phyloP scores from a whole-genome alignment of 345 rosid species.

The Xanthoceras sorbifolium region DNA sequence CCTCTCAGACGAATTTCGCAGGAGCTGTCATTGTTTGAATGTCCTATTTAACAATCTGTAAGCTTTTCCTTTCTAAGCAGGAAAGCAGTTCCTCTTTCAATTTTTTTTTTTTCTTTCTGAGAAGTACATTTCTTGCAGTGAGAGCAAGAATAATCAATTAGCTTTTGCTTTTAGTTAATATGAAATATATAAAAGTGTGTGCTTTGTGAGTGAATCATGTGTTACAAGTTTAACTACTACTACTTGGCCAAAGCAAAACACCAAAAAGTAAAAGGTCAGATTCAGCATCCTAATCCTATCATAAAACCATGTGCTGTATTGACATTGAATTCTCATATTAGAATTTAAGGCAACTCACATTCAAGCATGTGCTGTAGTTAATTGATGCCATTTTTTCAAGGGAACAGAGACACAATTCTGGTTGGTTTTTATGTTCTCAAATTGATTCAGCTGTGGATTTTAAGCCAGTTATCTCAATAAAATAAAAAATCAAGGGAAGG shows the following conservation, averaged over 20 bases:
- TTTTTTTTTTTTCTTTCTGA: too few species aligned
- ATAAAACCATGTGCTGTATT: not conserved
- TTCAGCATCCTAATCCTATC: not conserved
- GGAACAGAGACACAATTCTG: not conserved
- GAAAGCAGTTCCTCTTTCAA: not conserved
- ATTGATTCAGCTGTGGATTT: too few species aligned
- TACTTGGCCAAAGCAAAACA: not conserved
- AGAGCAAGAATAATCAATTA: constrained; percentile 29
- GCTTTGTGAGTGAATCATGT: not conserved
- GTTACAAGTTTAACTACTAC: constrained; percentile 5
- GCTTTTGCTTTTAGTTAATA: constrained; percentile 20
- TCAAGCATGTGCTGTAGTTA: not conserved
- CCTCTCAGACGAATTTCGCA: not conserved
- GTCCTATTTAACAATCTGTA: constrained; percentile 10
- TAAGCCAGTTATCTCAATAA: not conserved
- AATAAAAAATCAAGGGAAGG: not conserved
- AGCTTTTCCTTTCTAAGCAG: constrained; percentile 17
- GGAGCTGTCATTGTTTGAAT: not conserved
- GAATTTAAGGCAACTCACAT: not conserved
- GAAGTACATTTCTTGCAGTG: constrained; percentile 26
- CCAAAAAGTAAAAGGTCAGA: not conserved
- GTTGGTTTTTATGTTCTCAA: not conserved
- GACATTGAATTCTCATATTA: not conserved
- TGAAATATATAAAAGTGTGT: not conserved
- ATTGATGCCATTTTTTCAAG: not conserved